Base-by-base conservation (phyloP, 1,139 yeast genomes). In the Tardiomyces blankii region DNA sequence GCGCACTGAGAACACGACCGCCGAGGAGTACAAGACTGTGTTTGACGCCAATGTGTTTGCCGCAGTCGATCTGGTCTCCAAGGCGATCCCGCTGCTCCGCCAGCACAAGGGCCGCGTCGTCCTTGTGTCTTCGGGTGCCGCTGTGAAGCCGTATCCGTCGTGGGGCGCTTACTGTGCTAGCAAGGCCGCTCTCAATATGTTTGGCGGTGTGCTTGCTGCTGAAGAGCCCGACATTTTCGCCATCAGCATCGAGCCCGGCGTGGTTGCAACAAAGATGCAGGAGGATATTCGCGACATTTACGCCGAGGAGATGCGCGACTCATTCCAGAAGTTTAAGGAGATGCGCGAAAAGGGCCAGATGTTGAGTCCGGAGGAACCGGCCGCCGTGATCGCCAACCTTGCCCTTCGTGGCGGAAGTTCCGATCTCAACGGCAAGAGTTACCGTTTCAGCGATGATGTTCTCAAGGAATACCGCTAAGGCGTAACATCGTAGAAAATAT, bases 91-190 rank as follows among this genome's bases (percentile, higher is more conserved):
- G 0, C 68, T 74, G 44, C 68, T 88, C 54, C 71, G 78, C 38
- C 62, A 72, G 48, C 52, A 76, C 2, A 63, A 72, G n/a, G 91
- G 93, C 1, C 73, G 70, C 42, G 70, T 83, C 30, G 70, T 89
- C 18, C 78, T 82, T 47, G 95, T 88, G 0, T 83, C 93, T 23
- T 84, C 95, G 1, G 96, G 96, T 7, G 96, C 97, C 0, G 73
- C 89, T 2, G 68, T 72, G 1, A 69, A 68, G 41, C 67, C 78
- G 16, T 79, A 78, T 56, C 65, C 53, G 88, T 89, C 12, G 13
- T 88, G 96, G 96, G 81, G 82, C 35, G 94, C 95, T 3, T 89
- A 89, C 57, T 95, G 96, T 1, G 69, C 88, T 2, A 79, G 95
- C 16, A 89, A 89, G 64, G 96, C 96, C 0, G 95, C 96, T 0